Conservation (phyloP, 116 monocot genomes). For the Cymodocea nodosa region DNA sequence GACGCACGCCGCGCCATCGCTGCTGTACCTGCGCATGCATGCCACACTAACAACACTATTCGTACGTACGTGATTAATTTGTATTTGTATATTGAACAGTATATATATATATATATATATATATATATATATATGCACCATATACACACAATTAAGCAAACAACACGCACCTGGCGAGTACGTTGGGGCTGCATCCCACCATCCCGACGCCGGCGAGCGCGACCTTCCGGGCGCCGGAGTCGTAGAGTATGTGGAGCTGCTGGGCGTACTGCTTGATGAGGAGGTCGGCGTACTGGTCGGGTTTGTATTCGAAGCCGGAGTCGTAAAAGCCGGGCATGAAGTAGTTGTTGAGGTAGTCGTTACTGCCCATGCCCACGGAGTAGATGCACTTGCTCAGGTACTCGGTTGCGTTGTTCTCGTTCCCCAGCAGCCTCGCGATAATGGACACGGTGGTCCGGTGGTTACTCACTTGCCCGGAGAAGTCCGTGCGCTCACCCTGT, state of each 20-base stretch:
- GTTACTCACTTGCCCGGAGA: conserved; percentile 57
- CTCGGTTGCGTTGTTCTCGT: conserved; percentile 46
- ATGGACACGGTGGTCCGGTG: conserved; percentile 53
- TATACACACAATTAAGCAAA: too few relatives aligned
- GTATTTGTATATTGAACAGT: too few relatives aligned
- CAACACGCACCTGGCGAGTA: conserved; percentile 28
- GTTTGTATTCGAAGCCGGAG: conserved; percentile 48
- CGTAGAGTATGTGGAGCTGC: conserved; percentile 51
- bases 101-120: too few relatives aligned
- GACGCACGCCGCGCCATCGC: conserved; percentile 51
- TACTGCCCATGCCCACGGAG: conserved; percentile 88
- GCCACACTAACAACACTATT: too few relatives aligned
- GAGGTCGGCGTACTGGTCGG: conserved; percentile 54
- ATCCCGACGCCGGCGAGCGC: conserved; percentile 62
- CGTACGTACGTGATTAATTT: too few relatives aligned
- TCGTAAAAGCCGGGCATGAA: conserved; percentile 82
- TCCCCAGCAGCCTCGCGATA: conserved; percentile 48
- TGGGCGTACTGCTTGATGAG: conserved; percentile 57
- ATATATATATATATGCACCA: too few relatives aligned
- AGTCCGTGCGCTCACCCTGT: conserved; percentile 60
- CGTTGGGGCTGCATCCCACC: conserved; percentile 75
- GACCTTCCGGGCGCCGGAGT: conserved; percentile 77
- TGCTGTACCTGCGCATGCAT: conserved; percentile 22
- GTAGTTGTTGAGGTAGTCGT: conserved; percentile 99
- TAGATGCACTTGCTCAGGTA: conserved; percentile 86